Conservation (phyloP, 2,329 filamentous ascomycete genomes). For the Neofusicoccum cordaticola region DNA sequence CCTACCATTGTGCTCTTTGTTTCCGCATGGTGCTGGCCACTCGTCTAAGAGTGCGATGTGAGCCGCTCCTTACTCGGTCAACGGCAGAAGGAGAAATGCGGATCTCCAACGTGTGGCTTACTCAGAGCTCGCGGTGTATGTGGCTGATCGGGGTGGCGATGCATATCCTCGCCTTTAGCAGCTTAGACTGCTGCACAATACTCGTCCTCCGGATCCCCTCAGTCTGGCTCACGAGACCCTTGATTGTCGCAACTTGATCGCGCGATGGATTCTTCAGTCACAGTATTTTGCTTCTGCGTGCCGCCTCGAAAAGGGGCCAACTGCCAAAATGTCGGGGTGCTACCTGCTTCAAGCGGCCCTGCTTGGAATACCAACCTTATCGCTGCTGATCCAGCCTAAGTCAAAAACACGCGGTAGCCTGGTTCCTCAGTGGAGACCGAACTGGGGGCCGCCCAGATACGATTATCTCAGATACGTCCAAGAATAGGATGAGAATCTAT, state of each 20-base stretch:
- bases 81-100: neutral
- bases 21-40: neutral
- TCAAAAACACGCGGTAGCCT: neutral
- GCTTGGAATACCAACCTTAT: neutral
- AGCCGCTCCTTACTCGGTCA: no score
- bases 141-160: neutral
- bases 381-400: neutral
- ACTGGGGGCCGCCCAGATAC: neutral
- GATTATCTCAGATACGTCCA: neutral
- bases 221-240: neutral
- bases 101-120: neutral
- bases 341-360: no score
- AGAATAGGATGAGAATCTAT: neutral
- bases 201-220: constrained; percentile 3
- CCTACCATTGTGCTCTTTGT: neutral
- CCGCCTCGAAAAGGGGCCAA: no score
- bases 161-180: neutral
- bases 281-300: neutral
- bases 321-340: no score
- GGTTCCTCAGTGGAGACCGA: neutral
- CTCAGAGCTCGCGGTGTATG: neutral
- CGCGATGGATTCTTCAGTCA: neutral
- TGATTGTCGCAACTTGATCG: no score
- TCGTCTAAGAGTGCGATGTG: neutral
- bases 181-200: neutral